Percentiles rank a stretch among this genome's conserved stretches.
Conservation (phyloP, 768 basidiomycete species). For the Hygrophorus pudorinus region DNA sequence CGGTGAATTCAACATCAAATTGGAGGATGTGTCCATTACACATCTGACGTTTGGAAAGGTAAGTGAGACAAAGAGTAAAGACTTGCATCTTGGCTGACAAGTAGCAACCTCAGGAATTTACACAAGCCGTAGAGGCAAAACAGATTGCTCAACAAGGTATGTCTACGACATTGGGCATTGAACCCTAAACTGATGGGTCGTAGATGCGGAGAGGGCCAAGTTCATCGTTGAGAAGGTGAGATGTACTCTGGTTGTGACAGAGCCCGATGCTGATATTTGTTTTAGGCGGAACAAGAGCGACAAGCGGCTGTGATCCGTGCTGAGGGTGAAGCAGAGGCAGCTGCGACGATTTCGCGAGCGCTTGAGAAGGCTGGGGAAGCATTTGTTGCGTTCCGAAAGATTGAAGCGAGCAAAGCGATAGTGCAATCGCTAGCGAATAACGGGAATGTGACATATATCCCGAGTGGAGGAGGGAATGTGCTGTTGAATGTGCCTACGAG, state of each 20-base stretch:
- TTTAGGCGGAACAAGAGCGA: slow-evolving; percentile 94
- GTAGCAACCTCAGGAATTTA: slow-evolving; percentile 72
- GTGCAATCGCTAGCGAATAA: slow-evolving; percentile 73
- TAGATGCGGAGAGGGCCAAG: slow-evolving; percentile 97
- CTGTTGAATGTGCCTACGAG: slow-evolving; percentile 72
- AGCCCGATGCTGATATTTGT: slow-evolving; percentile 4
- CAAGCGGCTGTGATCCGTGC: slow-evolving; percentile 97
- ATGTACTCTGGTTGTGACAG: neutral
- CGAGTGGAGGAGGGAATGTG: slow-evolving; percentile 70
- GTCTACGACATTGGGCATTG: slow-evolving; percentile 7
- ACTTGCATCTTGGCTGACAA: neutral
- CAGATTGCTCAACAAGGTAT: slow-evolving; percentile 98
- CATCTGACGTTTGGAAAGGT: slow-evolving; percentile 85
- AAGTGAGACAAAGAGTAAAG: slow-evolving; percentile 9
- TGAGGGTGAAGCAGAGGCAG: slow-evolving; percentile 98
- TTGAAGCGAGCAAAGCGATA: slow-evolving; percentile 97
- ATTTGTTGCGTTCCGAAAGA: slow-evolving; percentile 89
- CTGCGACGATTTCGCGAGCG: slow-evolving; percentile 82
- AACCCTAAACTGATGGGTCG: slow-evolving; percentile 4
- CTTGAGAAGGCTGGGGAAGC: slow-evolving; percentile 93
- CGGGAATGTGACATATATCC: slow-evolving; percentile 85
- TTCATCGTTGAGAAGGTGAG: slow-evolving; percentile 96
- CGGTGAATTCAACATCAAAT: slow-evolving; percentile 87
- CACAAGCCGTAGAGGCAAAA: slow-evolving; percentile 98
- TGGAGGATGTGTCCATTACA: slow-evolving; percentile 97